Conservation (phyloP, 1,284 basidiomycete genomes). For the Trametes hirsuta region DNA sequence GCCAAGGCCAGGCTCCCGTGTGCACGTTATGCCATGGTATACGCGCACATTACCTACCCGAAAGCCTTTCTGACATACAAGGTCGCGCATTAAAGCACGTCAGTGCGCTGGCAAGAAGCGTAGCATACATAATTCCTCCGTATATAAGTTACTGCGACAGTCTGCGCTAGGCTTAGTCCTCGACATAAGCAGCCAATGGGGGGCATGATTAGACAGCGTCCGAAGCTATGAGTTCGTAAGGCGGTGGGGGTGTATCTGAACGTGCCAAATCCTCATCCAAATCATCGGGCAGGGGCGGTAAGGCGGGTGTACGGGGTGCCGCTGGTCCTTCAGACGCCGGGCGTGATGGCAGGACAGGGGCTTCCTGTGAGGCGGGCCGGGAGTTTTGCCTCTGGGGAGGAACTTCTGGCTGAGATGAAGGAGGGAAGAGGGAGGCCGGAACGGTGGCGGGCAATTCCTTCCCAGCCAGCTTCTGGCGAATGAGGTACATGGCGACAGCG, state of each 20-base stretch:
- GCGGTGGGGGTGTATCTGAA: constrained; percentile 29
- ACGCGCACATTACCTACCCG: background rate
- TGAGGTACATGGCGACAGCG: constrained; percentile 95
- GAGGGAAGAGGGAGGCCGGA: background rate
- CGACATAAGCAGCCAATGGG: too few species aligned
- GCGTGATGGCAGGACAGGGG: background rate
- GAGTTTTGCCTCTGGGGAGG: constrained; percentile 4
- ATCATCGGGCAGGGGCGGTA: constrained; percentile 11
- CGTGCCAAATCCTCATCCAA: constrained; percentile 16
- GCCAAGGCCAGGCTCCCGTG: constrained; percentile 2
- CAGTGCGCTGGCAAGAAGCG: too few species aligned
- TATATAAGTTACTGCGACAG: background rate
- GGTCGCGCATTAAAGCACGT: background rate
- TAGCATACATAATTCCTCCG: background rate
- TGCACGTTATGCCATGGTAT: background rate
- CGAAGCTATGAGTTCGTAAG: constrained; percentile 25
- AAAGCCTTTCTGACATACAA: background rate
- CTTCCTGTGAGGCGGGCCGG: constrained; percentile 1
- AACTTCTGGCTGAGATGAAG: background rate
- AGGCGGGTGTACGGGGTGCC: background rate
- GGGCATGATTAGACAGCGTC: background rate
- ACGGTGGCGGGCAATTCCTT: constrained; percentile 65
- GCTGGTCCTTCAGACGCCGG: background rate
- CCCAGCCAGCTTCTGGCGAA: constrained; percentile 85
- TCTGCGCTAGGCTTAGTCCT: background rate